Percentiles rank a stretch among this genome's conserved stretches.
Conservation (phyloP, 192 early-diverging fungal species). For the Coemansia sp. region DNA sequence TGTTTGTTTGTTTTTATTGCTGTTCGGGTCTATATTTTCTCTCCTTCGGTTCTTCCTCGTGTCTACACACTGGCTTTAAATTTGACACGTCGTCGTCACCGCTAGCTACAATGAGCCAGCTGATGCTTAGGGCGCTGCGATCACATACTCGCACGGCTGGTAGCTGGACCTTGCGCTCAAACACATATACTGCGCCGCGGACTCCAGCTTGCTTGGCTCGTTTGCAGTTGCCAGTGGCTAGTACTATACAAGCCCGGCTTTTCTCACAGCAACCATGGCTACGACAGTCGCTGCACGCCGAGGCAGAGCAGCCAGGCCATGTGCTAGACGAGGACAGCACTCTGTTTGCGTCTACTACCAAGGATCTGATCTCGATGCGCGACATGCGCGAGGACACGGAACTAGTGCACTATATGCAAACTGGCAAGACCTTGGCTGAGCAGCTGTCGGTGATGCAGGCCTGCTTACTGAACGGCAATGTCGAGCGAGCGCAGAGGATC, state of each 20-base stretch:
- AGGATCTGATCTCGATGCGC: slow-evolving; percentile 13
- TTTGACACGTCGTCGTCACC: not conserved
- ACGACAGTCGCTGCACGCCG: slow-evolving; percentile 17
- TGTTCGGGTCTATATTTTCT: not conserved
- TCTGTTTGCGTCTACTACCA: slow-evolving; percentile 25
- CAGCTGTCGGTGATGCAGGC: slow-evolving; percentile 81
- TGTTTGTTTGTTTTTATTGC: not conserved
- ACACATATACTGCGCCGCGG: slow-evolving; percentile 10
- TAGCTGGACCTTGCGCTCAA: slow-evolving; percentile 6
- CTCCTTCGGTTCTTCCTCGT: not conserved
- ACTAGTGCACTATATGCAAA: slow-evolving; percentile 37
- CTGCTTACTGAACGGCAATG: slow-evolving; percentile 72
- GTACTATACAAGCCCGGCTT: not conserved
- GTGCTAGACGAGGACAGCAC: slow-evolving; percentile 18
- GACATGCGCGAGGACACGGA: slow-evolving; percentile 28
- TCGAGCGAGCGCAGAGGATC: slow-evolving; percentile 74
- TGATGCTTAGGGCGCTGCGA: slow-evolving; percentile 24
- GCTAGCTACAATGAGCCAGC: slow-evolving; percentile 39
- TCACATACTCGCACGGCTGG: slow-evolving; percentile 9
- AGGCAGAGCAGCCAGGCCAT: slow-evolving; percentile 12
- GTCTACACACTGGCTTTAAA: not conserved
- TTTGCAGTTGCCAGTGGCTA: not conserved
- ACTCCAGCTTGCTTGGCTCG: not conserved
- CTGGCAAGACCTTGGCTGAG: slow-evolving; percentile 60
- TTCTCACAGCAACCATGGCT: slow-evolving; percentile 25